Evolutionary conservation across 1,284 basidiomycete genomes (phyloP).

Genomic region (Ustilago sp.): DNA sequence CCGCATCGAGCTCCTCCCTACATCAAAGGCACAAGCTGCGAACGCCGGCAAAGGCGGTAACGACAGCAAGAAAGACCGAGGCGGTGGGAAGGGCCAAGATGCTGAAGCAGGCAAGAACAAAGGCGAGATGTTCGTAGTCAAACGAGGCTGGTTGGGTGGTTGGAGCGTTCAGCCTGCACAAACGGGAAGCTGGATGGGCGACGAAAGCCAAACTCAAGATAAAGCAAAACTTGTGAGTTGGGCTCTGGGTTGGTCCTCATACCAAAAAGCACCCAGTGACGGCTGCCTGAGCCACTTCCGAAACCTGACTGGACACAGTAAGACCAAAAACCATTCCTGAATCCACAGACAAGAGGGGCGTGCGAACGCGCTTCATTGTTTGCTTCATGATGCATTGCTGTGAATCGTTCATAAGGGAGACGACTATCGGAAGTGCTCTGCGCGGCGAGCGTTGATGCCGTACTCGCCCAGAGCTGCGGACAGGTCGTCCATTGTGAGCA

Average conservation of each 20-base stretch:
- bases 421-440: conserved; percentile 65
- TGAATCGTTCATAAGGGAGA: neutral
- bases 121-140: conserved; percentile 30
- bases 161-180: conserved; percentile 29
- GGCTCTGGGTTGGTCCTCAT: conserved; percentile 32
- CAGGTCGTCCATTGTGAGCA: conserved; percentile 96
- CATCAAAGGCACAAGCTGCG: conserved; percentile 4
- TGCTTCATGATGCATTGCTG: conserved; percentile 1
- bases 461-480: conserved; percentile 92
- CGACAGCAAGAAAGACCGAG: conserved; percentile 14
- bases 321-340: no score
- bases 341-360: neutral
- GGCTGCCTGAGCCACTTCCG: neutral
- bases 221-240: conserved; percentile 8
- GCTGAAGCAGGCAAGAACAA: conserved; percentile 2
- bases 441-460: conserved; percentile 73
- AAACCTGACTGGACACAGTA: neutral
- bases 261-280: neutral
- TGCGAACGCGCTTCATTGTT: neutral
- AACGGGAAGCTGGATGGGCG: conserved; percentile 3
- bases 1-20: conserved; percentile 24
- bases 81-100: conserved; percentile 8
- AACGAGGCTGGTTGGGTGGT: conserved; percentile 34
- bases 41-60: conserved; percentile 8
- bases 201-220: conserved; percentile 11